Evolutionary conservation across 2,329 filamentous ascomycete genomes (phyloP).

Genomic region (Colletotrichum cordylinicola): DNA sequence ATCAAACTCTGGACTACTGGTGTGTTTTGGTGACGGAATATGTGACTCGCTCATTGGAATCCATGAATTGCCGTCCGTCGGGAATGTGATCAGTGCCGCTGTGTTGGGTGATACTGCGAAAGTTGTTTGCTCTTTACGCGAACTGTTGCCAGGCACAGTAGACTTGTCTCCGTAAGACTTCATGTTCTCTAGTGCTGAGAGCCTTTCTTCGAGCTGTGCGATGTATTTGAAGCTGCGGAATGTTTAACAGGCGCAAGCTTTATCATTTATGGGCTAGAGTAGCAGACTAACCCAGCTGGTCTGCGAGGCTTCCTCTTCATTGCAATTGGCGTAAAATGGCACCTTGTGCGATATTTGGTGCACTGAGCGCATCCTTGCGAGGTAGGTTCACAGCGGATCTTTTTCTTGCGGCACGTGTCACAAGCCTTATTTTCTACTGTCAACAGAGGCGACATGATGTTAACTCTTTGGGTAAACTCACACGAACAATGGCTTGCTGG

Average conservation of each 20-base stretch:
- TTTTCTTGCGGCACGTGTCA: slow-evolving; percentile 35
- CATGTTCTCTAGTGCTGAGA: slow-evolving; percentile 17
- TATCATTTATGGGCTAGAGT: not conserved
- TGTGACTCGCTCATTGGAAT: not conserved
- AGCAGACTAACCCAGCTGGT: not conserved
- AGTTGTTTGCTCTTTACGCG: not conserved
- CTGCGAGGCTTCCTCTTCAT: not conserved
- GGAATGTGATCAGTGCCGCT: not conserved
- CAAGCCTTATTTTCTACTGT: not conserved
- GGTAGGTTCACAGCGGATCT: slow-evolving; percentile 32
- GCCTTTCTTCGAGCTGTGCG: slow-evolving; percentile 23
- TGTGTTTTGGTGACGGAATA: not conserved
- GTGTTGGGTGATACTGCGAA: not conserved
- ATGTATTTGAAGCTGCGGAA: slow-evolving; percentile 25
- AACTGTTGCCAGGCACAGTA: not conserved
- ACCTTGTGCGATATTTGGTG: slow-evolving; percentile 27
- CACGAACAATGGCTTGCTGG: not conserved
- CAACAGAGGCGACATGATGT: not conserved
- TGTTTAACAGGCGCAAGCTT: not conserved
- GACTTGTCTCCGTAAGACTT: not conserved
- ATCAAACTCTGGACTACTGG: not conserved
- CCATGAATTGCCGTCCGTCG: not conserved
- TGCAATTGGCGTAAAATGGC: slow-evolving; percentile 31
- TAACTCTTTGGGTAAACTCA: not conserved
- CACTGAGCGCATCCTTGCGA: slow-evolving; percentile 30